Evolutionary conservation across 1,139 yeast genomes (phyloP).

Genomic region (Debaryomyces coudertii): DNA sequence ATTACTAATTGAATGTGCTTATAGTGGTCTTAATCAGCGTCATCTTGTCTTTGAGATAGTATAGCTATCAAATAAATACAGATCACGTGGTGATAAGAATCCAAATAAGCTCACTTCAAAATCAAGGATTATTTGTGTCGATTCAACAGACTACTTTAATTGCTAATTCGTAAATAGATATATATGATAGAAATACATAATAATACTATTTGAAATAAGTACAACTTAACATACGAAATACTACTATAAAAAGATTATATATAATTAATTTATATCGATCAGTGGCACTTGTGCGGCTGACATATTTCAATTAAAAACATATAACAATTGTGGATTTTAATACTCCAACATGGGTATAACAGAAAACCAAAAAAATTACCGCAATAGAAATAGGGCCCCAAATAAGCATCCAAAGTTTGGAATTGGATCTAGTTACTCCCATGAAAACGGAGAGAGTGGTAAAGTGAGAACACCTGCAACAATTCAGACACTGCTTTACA

Average conservation of each 20-base stretch:
- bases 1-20: conserved; percentile 56
- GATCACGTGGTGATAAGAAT: conserved; percentile 4
- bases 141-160: neutral
- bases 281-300: neutral
- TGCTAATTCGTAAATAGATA: conserved; percentile 1
- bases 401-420: neutral
- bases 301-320: neutral
- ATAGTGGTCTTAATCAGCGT: conserved; percentile 39
- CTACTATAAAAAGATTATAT: neutral
- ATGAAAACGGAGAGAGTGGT: neutral
- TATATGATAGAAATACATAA: conserved; percentile 8
- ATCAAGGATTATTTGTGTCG: neutral
- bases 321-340: neutral
- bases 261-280: neutral
- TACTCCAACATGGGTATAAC: neutral
- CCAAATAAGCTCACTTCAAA: neutral
- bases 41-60: conserved; percentile 22
- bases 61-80: neutral
- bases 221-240: neutral
- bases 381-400: neutral
- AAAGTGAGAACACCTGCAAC: neutral
- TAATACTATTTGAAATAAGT: conserved; percentile 8
- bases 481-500: neutral
- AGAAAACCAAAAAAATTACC: neutral
- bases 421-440: neutral